phyloP scores from a whole-genome alignment of 2,329 filamentous ascomycete species.

The Penicillium sp. region DNA sequence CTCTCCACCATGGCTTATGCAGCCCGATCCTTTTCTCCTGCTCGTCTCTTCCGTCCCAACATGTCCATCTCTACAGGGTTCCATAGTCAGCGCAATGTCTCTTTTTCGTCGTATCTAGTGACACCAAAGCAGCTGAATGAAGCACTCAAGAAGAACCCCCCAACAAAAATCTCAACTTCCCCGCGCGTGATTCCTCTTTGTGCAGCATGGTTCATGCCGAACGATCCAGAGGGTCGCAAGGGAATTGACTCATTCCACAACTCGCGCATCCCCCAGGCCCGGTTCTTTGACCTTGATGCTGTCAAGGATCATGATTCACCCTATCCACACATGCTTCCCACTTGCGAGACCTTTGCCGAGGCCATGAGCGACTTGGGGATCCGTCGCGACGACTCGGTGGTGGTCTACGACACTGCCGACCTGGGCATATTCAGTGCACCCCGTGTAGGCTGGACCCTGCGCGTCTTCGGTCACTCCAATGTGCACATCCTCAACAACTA shows the following conservation, averaged over 20 bases:
- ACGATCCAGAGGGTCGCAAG: slow-evolving; percentile 69
- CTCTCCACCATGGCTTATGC: slow-evolving; percentile 34
- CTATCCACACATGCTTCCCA: slow-evolving; percentile 96
- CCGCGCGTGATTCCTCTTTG: slow-evolving; percentile 85
- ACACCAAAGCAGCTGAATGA: slow-evolving; percentile 77
- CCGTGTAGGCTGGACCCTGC: slow-evolving; percentile 88
- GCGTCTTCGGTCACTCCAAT: slow-evolving; percentile 80
- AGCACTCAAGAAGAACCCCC: slow-evolving; percentile 77
- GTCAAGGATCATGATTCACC: slow-evolving; percentile 83
- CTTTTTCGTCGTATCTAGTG: slow-evolving; percentile 79
- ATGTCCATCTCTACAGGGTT: slow-evolving; percentile 25
- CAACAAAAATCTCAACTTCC: slow-evolving; percentile 73
- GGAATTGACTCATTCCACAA: slow-evolving; percentile 78
- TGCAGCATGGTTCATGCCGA: slow-evolving; percentile 94
- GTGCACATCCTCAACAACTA: slow-evolving; percentile 97
- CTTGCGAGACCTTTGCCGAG: slow-evolving; percentile 72
- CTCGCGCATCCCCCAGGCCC: slow-evolving; percentile 79
- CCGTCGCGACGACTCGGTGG: slow-evolving; percentile 78
- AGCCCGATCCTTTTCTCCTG: slow-evolving; percentile 28
- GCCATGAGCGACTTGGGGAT: slow-evolving; percentile 91
- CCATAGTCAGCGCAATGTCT: slow-evolving; percentile 43
- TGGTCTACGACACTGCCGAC: slow-evolving; percentile 91
- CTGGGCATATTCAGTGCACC: slow-evolving; percentile 92
- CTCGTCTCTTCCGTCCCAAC: slow-evolving; percentile 25
- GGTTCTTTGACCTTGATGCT: slow-evolving; percentile 95